Conservation (phyloP, 192 early-diverging fungal species). For the Backusella tarrabulga region DNA sequence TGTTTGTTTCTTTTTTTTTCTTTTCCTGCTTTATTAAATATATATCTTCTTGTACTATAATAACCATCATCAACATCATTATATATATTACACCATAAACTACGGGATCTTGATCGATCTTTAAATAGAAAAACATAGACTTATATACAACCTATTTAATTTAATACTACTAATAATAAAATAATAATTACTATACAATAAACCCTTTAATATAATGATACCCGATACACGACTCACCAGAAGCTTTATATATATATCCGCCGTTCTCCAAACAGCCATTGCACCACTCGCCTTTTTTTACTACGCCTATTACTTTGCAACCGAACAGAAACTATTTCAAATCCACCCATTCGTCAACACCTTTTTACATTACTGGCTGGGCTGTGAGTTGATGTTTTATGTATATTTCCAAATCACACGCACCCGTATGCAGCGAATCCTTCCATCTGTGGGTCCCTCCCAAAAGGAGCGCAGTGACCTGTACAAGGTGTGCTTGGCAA, state of each 20-base stretch:
- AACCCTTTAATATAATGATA: slow-evolving; percentile 9
- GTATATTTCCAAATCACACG: slow-evolving; percentile 28
- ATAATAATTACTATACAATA: not conserved
- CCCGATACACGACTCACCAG: slow-evolving; percentile 19
- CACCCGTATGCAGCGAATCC: slow-evolving; percentile 28
- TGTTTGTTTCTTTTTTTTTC: not conserved
- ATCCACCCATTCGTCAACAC: slow-evolving; percentile 4
- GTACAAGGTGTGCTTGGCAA: slow-evolving; percentile 14
- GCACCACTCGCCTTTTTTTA: slow-evolving; percentile 30
- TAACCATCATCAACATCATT: not conserved
- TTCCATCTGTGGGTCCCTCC: not conserved
- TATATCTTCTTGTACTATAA: not conserved
- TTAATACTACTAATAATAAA: not conserved
- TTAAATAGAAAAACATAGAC: not conserved
- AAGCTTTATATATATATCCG: slow-evolving; percentile 13
- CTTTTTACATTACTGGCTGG: slow-evolving; percentile 34
- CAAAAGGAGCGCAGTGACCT: slow-evolving; percentile 16
- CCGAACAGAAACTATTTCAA: not conserved
- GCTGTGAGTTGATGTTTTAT: slow-evolving; percentile 29
- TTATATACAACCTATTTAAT: not conserved
- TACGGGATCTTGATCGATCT: not conserved
- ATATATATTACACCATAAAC: not conserved
- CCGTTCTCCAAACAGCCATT: slow-evolving; percentile 17
- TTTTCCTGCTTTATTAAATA: not conserved
- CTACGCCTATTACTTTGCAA: slow-evolving; percentile 23